phyloP scores from a whole-genome alignment of 192 early-diverging fungal genomes.

The Chytriomyces sp. region DNA sequence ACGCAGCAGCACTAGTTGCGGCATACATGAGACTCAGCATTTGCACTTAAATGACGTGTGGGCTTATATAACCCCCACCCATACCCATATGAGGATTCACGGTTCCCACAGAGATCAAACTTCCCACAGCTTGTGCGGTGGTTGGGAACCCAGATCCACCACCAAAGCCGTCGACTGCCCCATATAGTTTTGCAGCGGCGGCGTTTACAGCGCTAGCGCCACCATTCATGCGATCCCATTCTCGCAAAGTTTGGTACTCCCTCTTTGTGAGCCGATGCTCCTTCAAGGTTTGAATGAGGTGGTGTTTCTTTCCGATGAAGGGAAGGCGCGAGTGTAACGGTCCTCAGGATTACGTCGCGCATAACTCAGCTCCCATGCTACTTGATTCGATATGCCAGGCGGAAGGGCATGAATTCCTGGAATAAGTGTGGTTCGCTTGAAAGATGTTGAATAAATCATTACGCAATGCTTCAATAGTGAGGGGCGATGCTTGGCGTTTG shows the following conservation, averaged over 20 bases:
- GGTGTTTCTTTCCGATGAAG: not conserved
- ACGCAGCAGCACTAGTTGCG: constrained; percentile 14
- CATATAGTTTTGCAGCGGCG: constrained; percentile 6
- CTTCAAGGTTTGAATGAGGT: not conserved
- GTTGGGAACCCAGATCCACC: not conserved
- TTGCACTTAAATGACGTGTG: constrained; percentile 25
- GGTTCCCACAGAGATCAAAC: not conserved
- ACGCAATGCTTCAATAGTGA: not conserved
- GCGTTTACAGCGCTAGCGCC: constrained; percentile 18
- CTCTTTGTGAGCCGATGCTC: constrained; percentile 4
- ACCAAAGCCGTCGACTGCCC: not conserved
- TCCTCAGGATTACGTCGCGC: constrained; percentile 5
- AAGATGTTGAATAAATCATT: not conserved
- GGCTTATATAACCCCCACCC: constrained; percentile 23
- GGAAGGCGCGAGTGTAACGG: not conserved
- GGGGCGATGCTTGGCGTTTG: not conserved
- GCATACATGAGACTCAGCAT: constrained; percentile 24
- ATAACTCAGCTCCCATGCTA: constrained; percentile 30
- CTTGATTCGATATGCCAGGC: constrained; percentile 26
- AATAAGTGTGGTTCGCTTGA: constrained; percentile 32
- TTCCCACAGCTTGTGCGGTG: not conserved
- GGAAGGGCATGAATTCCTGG: constrained; percentile 30
- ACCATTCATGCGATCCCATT: constrained; percentile 21
- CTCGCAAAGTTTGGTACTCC: constrained; percentile 22
- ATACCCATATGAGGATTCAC: no score